Base-by-base conservation (phyloP, 2,329 filamentous ascomycete species). In the Penicillium hordei region DNA sequence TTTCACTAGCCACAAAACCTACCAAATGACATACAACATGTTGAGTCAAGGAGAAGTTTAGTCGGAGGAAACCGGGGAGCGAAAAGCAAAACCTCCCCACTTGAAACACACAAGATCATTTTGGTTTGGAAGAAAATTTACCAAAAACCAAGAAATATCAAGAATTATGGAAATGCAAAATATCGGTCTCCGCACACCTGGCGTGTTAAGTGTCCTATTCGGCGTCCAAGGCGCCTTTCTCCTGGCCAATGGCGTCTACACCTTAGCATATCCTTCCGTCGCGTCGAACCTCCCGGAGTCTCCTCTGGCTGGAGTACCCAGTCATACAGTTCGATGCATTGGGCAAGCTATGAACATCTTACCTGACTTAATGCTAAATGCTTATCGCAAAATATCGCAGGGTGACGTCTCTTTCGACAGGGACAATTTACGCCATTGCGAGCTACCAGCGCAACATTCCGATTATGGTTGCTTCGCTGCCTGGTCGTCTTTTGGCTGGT, bases 81-180 rank as follows among this genome's bases (percentile, higher is more conserved):
- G 6, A 19, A n/a, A 21, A 17, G 23, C 25, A 48, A 36, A 48
- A 36, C 12, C 10, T 19, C 23, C 10, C 46, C 33, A 21, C 34
- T 19, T 5, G 10, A 3, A 33, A 33, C 31, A 1, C 31, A 1
- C 31, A 33, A 33, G 31, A 33, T 33, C 5, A 31, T 31, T 31
- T 38, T 27, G 21, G 9, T 48, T 23, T 36, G n/a, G 6, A 27
- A 25, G 29, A 36, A 9, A 36, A 48, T 25, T 27, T 4, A 5
- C 10, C 29, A 1, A 12, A 12, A 23, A 10, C 2, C 33, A 38
- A 27, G 19, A 7, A 15, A 15, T 19, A 27, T 3, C 10, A 13
- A 19, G 5, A 1, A 29, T 43, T 19, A 46, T 31, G 73, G 85
- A 21, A 8, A 34, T 29, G 5, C 25, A 53, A 38, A 49, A 52